Percentiles rank a stretch among this genome's conserved stretches.
These are phyloP conservation scores for Medicago lupulina DNA, from an alignment of 306 rosid genomes.

Conservation along the genomic window DNA sequence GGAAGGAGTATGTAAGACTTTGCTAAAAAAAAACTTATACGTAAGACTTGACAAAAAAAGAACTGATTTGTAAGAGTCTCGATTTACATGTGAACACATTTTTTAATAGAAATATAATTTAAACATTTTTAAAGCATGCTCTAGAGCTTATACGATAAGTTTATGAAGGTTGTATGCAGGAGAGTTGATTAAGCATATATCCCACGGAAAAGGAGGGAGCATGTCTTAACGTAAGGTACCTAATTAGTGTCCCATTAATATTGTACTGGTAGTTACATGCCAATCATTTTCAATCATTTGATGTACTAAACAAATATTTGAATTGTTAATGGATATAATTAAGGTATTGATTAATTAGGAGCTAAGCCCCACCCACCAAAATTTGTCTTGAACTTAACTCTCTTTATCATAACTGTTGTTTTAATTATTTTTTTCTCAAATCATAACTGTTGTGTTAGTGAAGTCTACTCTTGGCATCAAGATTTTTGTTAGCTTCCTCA, in stretches of 20 bases:
- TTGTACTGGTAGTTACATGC: constrained; percentile 31
- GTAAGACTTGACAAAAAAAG: too few relatives aligned
- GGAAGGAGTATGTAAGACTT: too few relatives aligned
- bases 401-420: neutral
- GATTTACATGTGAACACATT: neutral
- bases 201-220: constrained; percentile 1
- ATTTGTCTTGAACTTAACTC: constrained; percentile 33
- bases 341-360: constrained; percentile 45
- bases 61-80: too few relatives aligned
- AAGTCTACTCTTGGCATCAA: constrained; percentile 4
- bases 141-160: neutral
- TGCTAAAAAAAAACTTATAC: too few relatives aligned
- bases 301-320: constrained; percentile 33
- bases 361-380: constrained; percentile 54
- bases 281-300: constrained; percentile 73
- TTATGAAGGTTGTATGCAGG: neutral
- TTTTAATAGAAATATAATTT: neutral
- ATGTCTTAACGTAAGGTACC: constrained; percentile 4
- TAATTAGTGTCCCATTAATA: constrained; percentile 36
- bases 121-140: too few relatives aligned
- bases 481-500: constrained; percentile 34
- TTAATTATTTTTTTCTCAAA: too few relatives aligned
- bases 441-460: neutral
- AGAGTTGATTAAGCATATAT: neutral
- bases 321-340: constrained; percentile 43